phyloP scores from a whole-genome alignment of 768 basidiomycete genomes.

The Calocera viscosa region DNA sequence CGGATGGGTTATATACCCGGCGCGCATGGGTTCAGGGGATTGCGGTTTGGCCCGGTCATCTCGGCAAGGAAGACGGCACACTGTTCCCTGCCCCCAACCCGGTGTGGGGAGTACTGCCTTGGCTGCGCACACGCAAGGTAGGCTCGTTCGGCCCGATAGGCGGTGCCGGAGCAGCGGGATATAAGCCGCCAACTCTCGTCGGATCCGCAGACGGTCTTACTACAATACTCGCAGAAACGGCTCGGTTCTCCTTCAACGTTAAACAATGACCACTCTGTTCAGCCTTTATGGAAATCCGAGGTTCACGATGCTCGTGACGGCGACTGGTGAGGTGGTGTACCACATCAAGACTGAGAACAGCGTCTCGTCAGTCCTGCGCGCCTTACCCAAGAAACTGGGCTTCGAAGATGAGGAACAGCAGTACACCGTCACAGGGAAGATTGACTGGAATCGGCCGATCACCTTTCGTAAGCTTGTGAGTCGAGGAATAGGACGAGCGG shows the following conservation, averaged over 20 bases:
- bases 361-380: not conserved
- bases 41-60: too few relatives aligned
- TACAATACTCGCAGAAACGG: not conserved
- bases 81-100: too few relatives aligned
- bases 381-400: not conserved
- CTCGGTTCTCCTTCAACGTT: not conserved
- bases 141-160: too few relatives aligned
- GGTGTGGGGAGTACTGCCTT: too few relatives aligned
- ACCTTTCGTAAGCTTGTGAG: not conserved
- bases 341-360: not conserved
- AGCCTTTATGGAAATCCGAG: not conserved
- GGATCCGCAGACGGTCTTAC: not conserved
- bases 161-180: too few relatives aligned
- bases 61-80: too few relatives aligned
- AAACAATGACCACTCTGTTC: not conserved
- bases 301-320: not conserved
- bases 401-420: not conserved
- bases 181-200: not conserved
- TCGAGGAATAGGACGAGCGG: not conserved
- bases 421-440: not conserved
- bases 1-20: too few relatives aligned
- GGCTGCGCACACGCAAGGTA: too few relatives aligned
- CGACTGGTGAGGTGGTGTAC: not conserved
- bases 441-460: not conserved
- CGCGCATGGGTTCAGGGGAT: too few relatives aligned